Percentiles rank a stretch among this genome's conserved stretches.
phyloP scores from a whole-genome alignment of 2,329 filamentous ascomycete species.

The Cercospora sp. region DNA sequence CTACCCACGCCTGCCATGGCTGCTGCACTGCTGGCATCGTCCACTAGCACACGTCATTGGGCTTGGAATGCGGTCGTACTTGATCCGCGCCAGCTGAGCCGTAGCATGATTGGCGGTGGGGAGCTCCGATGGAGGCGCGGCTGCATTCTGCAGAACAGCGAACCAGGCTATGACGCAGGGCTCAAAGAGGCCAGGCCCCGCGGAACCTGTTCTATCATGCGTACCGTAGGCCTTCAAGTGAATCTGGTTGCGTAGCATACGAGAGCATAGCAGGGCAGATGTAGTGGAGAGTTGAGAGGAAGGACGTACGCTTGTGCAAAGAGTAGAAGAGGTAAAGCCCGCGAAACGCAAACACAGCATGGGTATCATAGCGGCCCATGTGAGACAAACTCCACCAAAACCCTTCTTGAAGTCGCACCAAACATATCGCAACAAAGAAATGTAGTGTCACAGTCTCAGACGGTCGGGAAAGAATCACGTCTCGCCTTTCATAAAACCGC shows the following conservation, averaged over 20 bases:
- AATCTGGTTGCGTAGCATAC: background rate
- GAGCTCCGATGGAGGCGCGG: background rate
- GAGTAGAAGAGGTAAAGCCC: background rate
- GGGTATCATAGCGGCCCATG: background rate
- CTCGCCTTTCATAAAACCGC: conserved; percentile 1
- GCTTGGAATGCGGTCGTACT: conserved; percentile 6
- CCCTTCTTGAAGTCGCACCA: background rate
- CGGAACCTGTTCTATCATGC: background rate
- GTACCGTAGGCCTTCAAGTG: background rate
- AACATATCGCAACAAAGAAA: background rate
- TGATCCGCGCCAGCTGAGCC: background rate
- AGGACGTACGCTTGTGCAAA: background rate
- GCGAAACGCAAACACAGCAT: background rate
- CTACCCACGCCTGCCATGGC: background rate
- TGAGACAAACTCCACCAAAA: background rate
- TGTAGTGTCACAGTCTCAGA: background rate
- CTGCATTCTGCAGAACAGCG: background rate
- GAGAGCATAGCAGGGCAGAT: background rate
- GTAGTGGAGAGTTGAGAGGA: too few relatives aligned
- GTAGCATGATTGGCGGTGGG: conserved; percentile 8
- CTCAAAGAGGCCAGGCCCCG: background rate
- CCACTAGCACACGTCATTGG: conserved; percentile 6
- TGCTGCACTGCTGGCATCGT: background rate
- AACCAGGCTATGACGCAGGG: conserved; percentile 8
- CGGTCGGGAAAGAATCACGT: background rate